Evolutionary conservation across 805 yeast genomes (phyloP).

Genomic region (Cyberlindnera maclurae): DNA sequence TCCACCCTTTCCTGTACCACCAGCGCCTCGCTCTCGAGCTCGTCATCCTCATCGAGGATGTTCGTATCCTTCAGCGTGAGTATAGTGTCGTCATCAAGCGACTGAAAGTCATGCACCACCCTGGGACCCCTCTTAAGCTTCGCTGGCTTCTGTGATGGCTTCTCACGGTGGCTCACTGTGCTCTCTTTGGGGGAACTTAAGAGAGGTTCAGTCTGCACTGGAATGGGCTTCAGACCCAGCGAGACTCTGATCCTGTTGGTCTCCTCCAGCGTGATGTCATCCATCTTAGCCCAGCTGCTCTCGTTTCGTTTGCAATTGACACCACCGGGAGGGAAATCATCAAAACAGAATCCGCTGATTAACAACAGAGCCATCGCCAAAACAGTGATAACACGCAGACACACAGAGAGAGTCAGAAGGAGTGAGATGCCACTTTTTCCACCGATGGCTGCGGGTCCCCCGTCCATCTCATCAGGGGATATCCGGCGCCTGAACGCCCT

Average conservation of each 20-base stretch:
- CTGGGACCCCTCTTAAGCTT: constrained; percentile 9
- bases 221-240: constrained; percentile 48
- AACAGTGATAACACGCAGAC: too few relatives aligned
- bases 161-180: constrained; percentile 15
- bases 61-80: constrained; percentile 21
- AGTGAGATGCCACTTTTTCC: too few relatives aligned
- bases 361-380: too few relatives aligned
- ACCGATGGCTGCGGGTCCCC: too few relatives aligned
- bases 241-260: constrained; percentile 46
- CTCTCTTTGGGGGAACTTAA: not conserved
- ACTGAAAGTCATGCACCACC: constrained; percentile 16
- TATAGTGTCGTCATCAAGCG: constrained; percentile 11
- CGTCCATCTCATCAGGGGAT: too few relatives aligned
- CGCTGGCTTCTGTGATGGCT: constrained; percentile 5
- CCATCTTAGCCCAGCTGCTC: too few relatives aligned
- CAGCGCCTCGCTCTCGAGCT: constrained; percentile 17
- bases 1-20: constrained; percentile 12
- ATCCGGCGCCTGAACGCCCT: too few relatives aligned
- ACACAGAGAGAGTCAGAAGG: too few relatives aligned
- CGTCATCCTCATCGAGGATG: constrained; percentile 18
- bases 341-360: too few relatives aligned
- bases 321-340: too few relatives aligned
- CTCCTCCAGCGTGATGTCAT: constrained; percentile 35
- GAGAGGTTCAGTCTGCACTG: constrained; percentile 9
- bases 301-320: too few relatives aligned